Conservation (phyloP, 75 land plant genomes). For the Ceratopteris richardii region DNA sequence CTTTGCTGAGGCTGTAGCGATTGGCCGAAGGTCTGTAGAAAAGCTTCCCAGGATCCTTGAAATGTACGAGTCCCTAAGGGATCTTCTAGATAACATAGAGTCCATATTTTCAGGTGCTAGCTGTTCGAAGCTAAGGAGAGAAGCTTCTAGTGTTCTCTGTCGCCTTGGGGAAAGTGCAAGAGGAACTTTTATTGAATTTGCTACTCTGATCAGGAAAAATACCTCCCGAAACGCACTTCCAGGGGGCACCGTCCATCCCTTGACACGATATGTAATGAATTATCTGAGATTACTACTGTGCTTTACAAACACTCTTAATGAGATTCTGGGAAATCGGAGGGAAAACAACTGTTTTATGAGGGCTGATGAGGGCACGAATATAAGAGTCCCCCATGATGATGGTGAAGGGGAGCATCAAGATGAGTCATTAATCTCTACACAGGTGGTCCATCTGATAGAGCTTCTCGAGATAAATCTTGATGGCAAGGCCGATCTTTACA, state of each 20-base stretch:
- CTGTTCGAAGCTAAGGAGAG: constrained; percentile 22
- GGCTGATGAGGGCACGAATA: background rate
- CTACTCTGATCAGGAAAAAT: constrained; percentile 23
- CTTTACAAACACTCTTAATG: constrained; percentile 32
- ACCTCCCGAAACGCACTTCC: constrained; percentile 32
- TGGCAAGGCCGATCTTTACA: constrained; percentile 41
- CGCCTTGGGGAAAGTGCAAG: constrained; percentile 35
- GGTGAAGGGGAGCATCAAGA: constrained; percentile 8
- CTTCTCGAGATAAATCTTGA: constrained; percentile 39
- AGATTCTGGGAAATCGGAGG: constrained; percentile 12
- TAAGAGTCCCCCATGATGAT: background rate
- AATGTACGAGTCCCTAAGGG: constrained; percentile 51
- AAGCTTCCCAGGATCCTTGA: constrained; percentile 55
- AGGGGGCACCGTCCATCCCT: constrained; percentile 49
- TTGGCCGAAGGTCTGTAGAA: constrained; percentile 41
- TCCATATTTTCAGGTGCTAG: constrained; percentile 28
- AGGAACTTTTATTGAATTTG: constrained; percentile 38
- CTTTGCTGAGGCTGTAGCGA: constrained; percentile 57
- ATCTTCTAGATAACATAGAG: constrained; percentile 31
- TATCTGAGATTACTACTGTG: constrained; percentile 36
- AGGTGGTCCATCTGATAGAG: constrained; percentile 19
- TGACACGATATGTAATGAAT: constrained; percentile 75
- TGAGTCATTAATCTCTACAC: constrained; percentile 27
- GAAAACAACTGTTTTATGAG: background rate
- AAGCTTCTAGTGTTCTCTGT: constrained; percentile 34